These are phyloP conservation scores for Delonix regia DNA, from an alignment of 306 rosid species.

Conservation along the genomic window DNA sequence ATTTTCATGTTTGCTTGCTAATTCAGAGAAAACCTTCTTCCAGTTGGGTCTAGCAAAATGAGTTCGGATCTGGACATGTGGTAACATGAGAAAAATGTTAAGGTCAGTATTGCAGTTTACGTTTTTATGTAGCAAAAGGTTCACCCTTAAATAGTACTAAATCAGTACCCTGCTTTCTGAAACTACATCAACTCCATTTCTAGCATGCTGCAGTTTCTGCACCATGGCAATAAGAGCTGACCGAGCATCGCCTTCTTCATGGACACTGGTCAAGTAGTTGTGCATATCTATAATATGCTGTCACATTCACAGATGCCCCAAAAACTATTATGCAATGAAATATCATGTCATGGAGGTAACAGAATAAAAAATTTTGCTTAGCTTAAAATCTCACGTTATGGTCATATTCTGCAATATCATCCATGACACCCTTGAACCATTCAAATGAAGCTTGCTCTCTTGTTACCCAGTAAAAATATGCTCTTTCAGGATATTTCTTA, in stretches of 20 bases:
- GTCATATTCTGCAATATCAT: slow-evolving; percentile 84
- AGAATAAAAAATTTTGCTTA: neutral
- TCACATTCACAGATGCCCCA: slow-evolving; percentile 34
- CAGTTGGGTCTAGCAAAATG: slow-evolving; percentile 95
- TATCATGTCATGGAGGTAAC: neutral
- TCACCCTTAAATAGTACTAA: neutral
- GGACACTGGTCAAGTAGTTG: slow-evolving; percentile 86
- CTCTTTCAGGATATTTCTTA: slow-evolving; percentile 68
- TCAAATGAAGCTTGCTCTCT: slow-evolving; percentile 95
- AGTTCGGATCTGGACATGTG: slow-evolving; percentile 67
- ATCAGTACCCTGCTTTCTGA: slow-evolving; percentile 81
- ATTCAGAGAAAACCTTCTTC: slow-evolving; percentile 66
- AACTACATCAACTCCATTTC: slow-evolving; percentile 84
- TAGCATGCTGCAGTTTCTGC: slow-evolving; percentile 84
- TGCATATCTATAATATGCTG: slow-evolving; percentile 94
- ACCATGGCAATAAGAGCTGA: slow-evolving; percentile 90
- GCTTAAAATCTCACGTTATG: slow-evolving; percentile 56
- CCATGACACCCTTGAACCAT: slow-evolving; percentile 99
- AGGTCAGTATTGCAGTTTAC: neutral
- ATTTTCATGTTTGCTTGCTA: slow-evolving; percentile 54
- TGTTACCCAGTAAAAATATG: slow-evolving; percentile 95
- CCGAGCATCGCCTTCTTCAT: slow-evolving; percentile 93
- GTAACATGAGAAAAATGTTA: slow-evolving; percentile 15
- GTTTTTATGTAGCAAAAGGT: neutral
- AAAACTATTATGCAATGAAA: slow-evolving; percentile 11